Evolutionary conservation across 2,329 filamentous ascomycete genomes (phyloP).

Genomic region (Magnaporthiopsis incrustans): DNA sequence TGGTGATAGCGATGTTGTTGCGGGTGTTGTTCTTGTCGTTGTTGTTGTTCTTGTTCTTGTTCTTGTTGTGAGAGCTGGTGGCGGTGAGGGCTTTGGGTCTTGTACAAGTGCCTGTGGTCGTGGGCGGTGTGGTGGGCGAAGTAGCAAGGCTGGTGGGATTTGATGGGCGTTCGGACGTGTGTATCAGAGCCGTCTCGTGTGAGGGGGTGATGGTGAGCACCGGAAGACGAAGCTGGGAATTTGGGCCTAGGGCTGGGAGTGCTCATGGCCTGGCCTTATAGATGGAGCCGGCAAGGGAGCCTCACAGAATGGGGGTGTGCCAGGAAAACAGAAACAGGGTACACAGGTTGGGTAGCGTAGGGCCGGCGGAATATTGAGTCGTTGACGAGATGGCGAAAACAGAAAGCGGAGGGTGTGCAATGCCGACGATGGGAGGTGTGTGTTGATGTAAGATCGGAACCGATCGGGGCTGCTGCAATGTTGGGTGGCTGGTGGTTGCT

Average conservation of each 20-base stretch:
- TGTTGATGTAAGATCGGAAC: too few species aligned
- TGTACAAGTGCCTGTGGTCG: not conserved
- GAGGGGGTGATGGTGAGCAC: not conserved
- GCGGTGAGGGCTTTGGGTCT: not conserved
- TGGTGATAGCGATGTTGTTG: not conserved
- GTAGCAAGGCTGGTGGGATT: not conserved
- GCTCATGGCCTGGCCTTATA: conserved; percentile 3
- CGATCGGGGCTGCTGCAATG: too few species aligned
- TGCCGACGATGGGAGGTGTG: not conserved
- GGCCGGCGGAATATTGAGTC: not conserved
- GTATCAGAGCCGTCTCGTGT: not conserved
- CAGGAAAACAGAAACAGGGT: not conserved
- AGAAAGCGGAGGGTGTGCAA: not conserved
- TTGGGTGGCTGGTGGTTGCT: too few species aligned
- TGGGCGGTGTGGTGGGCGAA: not conserved
- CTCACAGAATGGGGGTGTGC: not conserved
- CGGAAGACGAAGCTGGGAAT: not conserved
- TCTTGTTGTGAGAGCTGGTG: not conserved
- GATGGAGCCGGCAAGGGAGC: not conserved
- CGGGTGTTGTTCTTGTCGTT: not conserved
- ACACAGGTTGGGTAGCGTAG: not conserved
- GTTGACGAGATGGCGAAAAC: not conserved
- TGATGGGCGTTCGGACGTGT: not conserved
- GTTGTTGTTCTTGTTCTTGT: too few species aligned
- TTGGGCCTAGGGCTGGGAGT: not conserved